Percentiles rank a stretch among this genome's conserved stretches.
Conservation (phyloP, 2,329 filamentous ascomycete genomes). For the Orbilia ellipsospora region DNA sequence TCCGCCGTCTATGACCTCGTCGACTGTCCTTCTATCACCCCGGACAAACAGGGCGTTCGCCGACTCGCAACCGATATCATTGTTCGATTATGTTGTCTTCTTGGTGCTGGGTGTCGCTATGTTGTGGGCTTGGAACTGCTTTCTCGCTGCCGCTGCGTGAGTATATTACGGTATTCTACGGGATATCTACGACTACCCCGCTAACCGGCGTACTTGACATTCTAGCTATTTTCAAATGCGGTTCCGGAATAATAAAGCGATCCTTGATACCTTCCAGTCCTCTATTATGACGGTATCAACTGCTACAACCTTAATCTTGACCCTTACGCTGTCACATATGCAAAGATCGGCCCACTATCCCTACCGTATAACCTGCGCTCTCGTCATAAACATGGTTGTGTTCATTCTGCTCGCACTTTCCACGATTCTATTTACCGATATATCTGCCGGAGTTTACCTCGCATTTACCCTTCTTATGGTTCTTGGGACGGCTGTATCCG, state of each 20-base stretch:
- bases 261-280: constrained; percentile 85
- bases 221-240: constrained; percentile 82
- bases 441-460: constrained; percentile 76
- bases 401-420: constrained; percentile 84
- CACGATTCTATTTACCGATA: constrained; percentile 74
- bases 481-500: constrained; percentile 79
- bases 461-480: constrained; percentile 85
- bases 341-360: constrained; percentile 89
- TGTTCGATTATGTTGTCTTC: constrained; percentile 87
- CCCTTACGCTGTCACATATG: constrained; percentile 74
- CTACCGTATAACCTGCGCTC: constrained; percentile 80
- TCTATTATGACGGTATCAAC: constrained; percentile 88
- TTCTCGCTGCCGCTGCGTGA: constrained; percentile 15
- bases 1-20: constrained; percentile 57
- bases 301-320: constrained; percentile 79
- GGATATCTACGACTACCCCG: background rate
- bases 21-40: constrained; percentile 58
- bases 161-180: constrained; percentile 1
- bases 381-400: constrained; percentile 79
- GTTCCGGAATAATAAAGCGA: constrained; percentile 75
- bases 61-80: constrained; percentile 74
- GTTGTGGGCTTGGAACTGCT: constrained; percentile 89
- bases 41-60: constrained; percentile 59
- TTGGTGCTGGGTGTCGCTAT: constrained; percentile 86
- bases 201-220: constrained; percentile 19